A percentile compares a stretch with the other conserved stretches of the same genome.
phyloP scores from a whole-genome alignment of 371 early-diverging fungal species.

The Mucor ambiguus region DNA sequence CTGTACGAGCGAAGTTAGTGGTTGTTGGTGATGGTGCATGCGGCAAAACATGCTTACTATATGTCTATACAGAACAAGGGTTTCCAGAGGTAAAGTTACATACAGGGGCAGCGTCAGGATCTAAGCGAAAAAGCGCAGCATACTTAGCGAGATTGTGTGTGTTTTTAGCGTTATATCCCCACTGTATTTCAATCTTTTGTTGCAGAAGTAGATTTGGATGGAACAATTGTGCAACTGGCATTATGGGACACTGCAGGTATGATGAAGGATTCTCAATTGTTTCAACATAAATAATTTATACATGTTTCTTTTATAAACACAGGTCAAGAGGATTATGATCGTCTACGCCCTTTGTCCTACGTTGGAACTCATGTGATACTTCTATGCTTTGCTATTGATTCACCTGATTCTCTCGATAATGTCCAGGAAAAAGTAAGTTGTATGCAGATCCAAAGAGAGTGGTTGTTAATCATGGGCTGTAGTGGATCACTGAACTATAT shows the following conservation, averaged over 20 bases:
- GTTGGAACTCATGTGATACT: slow-evolving; percentile 52
- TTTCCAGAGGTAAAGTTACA: slow-evolving; percentile 43
- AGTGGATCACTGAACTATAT: slow-evolving; percentile 57
- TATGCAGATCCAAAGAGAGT: background rate
- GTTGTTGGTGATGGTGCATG: slow-evolving; percentile 84
- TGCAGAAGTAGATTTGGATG: slow-evolving; percentile 60
- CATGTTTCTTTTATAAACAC: background rate
- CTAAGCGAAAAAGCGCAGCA: background rate
- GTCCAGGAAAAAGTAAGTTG: slow-evolving; percentile 42
- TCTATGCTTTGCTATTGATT: slow-evolving; percentile 60
- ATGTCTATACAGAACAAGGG: slow-evolving; percentile 38
- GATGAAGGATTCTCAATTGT: background rate
- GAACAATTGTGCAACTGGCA: slow-evolving; percentile 58
- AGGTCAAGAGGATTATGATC: slow-evolving; percentile 42
- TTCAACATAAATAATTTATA: slow-evolving; percentile 32
- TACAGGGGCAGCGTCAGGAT: background rate
- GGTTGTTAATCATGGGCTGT: background rate
- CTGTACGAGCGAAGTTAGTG: slow-evolving; percentile 58
- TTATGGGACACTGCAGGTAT: slow-evolving; percentile 78
- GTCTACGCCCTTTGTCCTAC: slow-evolving; percentile 57
- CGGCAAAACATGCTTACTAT: slow-evolving; percentile 60
- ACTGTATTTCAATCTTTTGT: slow-evolving; percentile 75
- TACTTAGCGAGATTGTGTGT: background rate
- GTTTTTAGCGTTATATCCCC: slow-evolving; percentile 49
- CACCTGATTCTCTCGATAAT: slow-evolving; percentile 61